Evolutionary conservation across 306 rosid genomes (phyloP), one percentile per base, ranked within the genome.

Genomic region (Ormosia semicastrata): DNA sequence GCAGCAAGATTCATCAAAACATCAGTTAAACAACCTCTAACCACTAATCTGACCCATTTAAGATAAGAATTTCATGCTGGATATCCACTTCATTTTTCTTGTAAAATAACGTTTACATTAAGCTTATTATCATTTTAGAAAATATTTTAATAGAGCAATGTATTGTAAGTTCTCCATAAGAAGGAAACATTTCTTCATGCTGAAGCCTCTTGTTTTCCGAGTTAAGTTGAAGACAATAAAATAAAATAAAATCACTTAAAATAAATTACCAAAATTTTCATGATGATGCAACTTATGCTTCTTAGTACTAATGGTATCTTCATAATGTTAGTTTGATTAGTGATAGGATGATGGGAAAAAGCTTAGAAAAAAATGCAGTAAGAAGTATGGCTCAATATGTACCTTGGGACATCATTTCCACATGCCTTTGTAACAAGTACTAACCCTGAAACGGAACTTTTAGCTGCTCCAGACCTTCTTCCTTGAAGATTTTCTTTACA

Each of bases 331-430:
- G 58, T 57, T 63, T 50, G 11, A 7, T 75, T 62, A 40, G 18
- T 58, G n/a, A 64, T 12, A 47, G 24, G 71, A 76, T 43, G 17
- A 3, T 5, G 56, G 74, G 41, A 74, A 47, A 70, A 58, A 10
- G 39, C 36, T 43, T 9, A 57, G 32, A 81, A 52, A 18, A 63
- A 73, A 49, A 77, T 59, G 30, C 36, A 71, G 8, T 46, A 76
- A 53, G 52, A 17, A 34, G 70, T 52, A 12, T 8, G 40, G 74
- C 65, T 58, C 32, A 65, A 29, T n/a, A 46, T 17, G 37, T 86
- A 93, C 98, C 98, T 93, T 29, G 98, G 97, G 74, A 93, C 97
- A 70, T 93, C 97, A 85, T 93, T 91, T 78, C 98, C 98, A 85
- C 98, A 91, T 15, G 98, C 94, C 88, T 91, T 93, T 85, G 94